These are phyloP conservation scores for Beauveria varroae DNA, from an alignment of 2,329 filamentous ascomycete species.

Conservation along the genomic window DNA sequence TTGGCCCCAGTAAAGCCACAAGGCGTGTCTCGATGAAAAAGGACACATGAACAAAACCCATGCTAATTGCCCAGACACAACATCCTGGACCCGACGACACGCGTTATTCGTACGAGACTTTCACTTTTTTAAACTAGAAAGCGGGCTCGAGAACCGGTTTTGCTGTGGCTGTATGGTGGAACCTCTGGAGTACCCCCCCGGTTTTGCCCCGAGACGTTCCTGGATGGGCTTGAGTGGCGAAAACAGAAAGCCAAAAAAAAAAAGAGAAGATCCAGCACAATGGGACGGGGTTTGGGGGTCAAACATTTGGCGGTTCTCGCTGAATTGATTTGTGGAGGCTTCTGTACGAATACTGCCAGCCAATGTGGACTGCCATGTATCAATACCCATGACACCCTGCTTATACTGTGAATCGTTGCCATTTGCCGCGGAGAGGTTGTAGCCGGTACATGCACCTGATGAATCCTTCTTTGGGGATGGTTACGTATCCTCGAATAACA, in stretches of 20 bases:
- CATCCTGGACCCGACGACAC: too few relatives aligned
- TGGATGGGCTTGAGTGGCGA: slow-evolving; percentile 3
- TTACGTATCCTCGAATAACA: background rate
- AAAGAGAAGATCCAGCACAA: background rate
- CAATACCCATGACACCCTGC: background rate
- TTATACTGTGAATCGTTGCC: background rate
- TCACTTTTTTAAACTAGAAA: background rate
- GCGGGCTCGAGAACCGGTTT: slow-evolving; percentile 5
- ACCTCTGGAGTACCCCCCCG: background rate
- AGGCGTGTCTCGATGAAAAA: background rate
- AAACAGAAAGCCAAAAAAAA: background rate
- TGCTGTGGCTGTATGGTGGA: slow-evolving; percentile 3
- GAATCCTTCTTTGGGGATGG: background rate
- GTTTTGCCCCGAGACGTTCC: slow-evolving; percentile 7
- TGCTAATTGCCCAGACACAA: too few relatives aligned
- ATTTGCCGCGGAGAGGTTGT: background rate
- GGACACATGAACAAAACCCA: background rate
- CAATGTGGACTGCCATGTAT: background rate
- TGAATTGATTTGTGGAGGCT: background rate
- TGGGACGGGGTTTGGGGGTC: background rate
- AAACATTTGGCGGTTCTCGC: background rate
- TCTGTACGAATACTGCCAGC: background rate
- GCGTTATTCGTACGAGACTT: background rate
- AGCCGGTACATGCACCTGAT: background rate
- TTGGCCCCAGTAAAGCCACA: background rate